phyloP scores from a whole-genome alignment of 176 grass and related monocot genomes.

The Triticum timopheevii region DNA sequence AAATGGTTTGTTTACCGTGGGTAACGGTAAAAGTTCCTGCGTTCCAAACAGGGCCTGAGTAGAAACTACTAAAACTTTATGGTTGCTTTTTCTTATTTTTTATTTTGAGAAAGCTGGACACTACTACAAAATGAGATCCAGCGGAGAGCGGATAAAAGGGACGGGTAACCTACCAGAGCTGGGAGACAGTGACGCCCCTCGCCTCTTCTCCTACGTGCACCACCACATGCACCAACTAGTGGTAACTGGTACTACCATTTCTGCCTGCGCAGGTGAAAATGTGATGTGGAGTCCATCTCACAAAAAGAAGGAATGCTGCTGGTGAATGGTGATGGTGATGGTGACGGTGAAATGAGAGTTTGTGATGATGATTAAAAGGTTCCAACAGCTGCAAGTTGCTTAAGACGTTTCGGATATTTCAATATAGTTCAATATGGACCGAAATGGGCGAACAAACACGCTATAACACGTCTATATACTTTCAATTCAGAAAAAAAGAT shows the following conservation, averaged over 20 bases:
- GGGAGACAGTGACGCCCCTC: conserved; percentile 32
- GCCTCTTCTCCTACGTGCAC: conserved; percentile 6
- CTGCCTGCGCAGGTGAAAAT: not conserved
- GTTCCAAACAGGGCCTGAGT: not conserved
- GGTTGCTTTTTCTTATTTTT: not conserved
- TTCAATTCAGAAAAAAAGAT: too few relatives aligned
- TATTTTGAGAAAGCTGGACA: not conserved
- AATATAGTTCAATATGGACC: too few relatives aligned
- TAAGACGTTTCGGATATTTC: too few relatives aligned
- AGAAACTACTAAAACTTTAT: not conserved
- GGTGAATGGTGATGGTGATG: not conserved
- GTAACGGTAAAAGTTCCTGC: not conserved
- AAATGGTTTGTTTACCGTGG: not conserved
- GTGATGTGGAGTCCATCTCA: not conserved
- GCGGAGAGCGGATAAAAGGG: conserved; percentile 32
- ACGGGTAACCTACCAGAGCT: conserved; percentile 42
- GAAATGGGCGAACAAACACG: too few relatives aligned
- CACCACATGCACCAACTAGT: not conserved
- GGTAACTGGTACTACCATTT: not conserved
- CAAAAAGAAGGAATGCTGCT: not conserved
- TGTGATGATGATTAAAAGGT: not conserved
- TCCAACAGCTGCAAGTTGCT: too few relatives aligned
- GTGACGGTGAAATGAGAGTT: not conserved
- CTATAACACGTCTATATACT: too few relatives aligned
- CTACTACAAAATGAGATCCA: conserved; percentile 44